Percentiles rank a stretch among this genome's conserved stretches.
phyloP scores from a whole-genome alignment of 305 asterid species.

The Petunia hybrid region DNA sequence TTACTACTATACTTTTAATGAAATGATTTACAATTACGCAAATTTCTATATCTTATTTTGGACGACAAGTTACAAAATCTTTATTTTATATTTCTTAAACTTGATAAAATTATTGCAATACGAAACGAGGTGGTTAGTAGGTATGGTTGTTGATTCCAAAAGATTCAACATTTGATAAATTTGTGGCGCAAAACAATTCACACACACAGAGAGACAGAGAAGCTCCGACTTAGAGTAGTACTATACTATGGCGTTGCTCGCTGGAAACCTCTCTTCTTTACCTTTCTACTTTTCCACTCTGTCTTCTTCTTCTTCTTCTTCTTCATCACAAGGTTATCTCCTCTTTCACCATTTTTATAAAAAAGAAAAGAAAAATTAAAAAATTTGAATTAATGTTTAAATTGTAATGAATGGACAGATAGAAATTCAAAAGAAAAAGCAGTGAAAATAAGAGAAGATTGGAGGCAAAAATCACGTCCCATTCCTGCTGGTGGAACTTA shows the following conservation, averaged over 20 bases:
- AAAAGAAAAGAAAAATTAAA: background rate
- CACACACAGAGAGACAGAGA: background rate
- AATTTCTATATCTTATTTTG: no score
- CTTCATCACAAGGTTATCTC: background rate
- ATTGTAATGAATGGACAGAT: conserved; percentile 46
- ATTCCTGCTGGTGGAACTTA: conserved; percentile 96
- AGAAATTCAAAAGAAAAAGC: conserved; percentile 53
- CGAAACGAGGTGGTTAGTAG: conserved; percentile 38
- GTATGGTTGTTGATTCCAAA: conserved; percentile 9
- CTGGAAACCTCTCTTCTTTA: conserved; percentile 52
- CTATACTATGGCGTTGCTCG: conserved; percentile 57
- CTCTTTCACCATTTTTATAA: background rate
- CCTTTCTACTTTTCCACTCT: conserved; percentile 56
- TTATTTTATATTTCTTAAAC: no score
- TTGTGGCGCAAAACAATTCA: conserved; percentile 40
- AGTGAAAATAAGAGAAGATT: conserved; percentile 79
- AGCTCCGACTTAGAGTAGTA: background rate
- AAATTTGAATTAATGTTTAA: background rate
- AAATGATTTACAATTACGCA: no score
- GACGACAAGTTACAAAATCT: no score
- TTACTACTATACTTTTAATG: no score
- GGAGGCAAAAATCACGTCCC: conserved; percentile 89
- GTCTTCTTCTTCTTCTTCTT: conserved; percentile 58
- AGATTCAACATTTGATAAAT: background rate
- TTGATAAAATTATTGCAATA: background rate